These are phyloP conservation scores for Pyrus betulifolia DNA, from an alignment of 306 rosid species.

Conservation along the genomic window DNA sequence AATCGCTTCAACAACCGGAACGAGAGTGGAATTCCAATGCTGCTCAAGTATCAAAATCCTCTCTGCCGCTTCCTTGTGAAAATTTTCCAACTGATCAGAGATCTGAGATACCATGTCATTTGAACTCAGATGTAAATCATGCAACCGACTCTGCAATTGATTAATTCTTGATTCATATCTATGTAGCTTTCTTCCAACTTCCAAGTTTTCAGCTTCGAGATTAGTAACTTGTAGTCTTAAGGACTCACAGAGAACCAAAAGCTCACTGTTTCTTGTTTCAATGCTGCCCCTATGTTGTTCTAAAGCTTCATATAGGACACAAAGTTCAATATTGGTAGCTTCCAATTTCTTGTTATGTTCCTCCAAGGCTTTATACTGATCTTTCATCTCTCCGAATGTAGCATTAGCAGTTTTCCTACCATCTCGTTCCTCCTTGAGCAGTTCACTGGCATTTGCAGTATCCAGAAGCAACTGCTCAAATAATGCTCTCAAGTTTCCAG, in stretches of 20 bases:
- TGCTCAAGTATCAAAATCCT: conserved; percentile 55
- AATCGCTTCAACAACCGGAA: conserved; percentile 44
- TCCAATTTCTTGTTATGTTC: conserved; percentile 52
- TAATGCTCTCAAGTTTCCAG: conserved; percentile 47
- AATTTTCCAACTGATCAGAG: conserved; percentile 45
- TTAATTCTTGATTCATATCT: conserved; percentile 44
- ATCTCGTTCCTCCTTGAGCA: conserved; percentile 58
- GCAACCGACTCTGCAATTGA: conserved; percentile 42
- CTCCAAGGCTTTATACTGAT: conserved; percentile 50
- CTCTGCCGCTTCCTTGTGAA: conserved; percentile 55
- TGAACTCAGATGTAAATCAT: conserved; percentile 49
- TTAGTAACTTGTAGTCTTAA: conserved; percentile 37
- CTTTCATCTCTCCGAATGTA: conserved; percentile 33
- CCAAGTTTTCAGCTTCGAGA: conserved; percentile 40
- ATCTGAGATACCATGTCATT: conserved; percentile 50
- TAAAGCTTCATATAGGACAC: conserved; percentile 59
- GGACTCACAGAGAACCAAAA: conserved; percentile 45
- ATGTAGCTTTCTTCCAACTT: conserved; percentile 49
- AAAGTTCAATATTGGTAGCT: conserved; percentile 62
- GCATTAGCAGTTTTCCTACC: conserved; percentile 40
- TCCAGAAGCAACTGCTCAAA: conserved; percentile 50
- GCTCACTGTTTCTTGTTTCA: conserved; percentile 45
- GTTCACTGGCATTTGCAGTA: conserved; percentile 39
- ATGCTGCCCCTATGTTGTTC: conserved; percentile 42
- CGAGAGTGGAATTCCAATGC: conserved; percentile 44